Evolutionary conservation across 805 yeast species (phyloP).

Genomic region (Phaffomyces thermotolerans): DNA sequence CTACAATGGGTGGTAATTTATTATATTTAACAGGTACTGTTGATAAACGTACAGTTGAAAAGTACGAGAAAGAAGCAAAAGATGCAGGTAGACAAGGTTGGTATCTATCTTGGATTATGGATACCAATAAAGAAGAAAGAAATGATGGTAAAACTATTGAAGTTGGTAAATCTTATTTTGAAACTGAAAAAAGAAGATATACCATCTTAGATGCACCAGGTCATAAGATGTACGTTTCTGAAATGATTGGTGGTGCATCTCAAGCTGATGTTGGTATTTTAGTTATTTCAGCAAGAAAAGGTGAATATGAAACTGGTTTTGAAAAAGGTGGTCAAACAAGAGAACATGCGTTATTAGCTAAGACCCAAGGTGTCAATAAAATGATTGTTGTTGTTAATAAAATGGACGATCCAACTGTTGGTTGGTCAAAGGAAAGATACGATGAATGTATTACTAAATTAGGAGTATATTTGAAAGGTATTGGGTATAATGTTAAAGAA

Average conservation of each 20-base stretch:
- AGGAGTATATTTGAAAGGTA: slow-evolving; percentile 69
- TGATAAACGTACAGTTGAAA: slow-evolving; percentile 97
- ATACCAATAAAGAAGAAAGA: slow-evolving; percentile 97
- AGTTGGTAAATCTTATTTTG: slow-evolving; percentile 96
- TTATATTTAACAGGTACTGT: slow-evolving; percentile 92
- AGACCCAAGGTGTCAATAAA: slow-evolving; percentile 96
- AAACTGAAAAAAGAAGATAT: slow-evolving; percentile 96
- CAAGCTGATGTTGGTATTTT: slow-evolving; percentile 98
- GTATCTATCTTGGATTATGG: slow-evolving; percentile 99
- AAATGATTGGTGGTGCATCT: slow-evolving; percentile 99
- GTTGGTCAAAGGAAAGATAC: slow-evolving; percentile 93
- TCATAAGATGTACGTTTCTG: slow-evolving; percentile 97
- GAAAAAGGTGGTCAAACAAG: slow-evolving; percentile 99
- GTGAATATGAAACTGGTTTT: slow-evolving; percentile 98
- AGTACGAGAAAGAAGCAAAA: slow-evolving; percentile 96
- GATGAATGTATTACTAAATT: slow-evolving; percentile 90
- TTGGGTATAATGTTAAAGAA: slow-evolving; percentile 79
- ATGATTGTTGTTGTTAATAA: slow-evolving; percentile 91
- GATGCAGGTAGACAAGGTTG: slow-evolving; percentile 99
- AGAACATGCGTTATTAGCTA: slow-evolving; percentile 95
- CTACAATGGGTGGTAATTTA: slow-evolving; percentile 98
- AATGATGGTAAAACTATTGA: slow-evolving; percentile 98
- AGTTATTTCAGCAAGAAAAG: slow-evolving; percentile 97
- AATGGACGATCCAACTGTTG: slow-evolving; percentile 98
- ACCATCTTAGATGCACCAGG: slow-evolving; percentile 99